A percentile compares a stretch with the other conserved stretches of the same genome.
Conservation (phyloP, 75 land plant species). For the Sequoiadendron giganteum region DNA sequence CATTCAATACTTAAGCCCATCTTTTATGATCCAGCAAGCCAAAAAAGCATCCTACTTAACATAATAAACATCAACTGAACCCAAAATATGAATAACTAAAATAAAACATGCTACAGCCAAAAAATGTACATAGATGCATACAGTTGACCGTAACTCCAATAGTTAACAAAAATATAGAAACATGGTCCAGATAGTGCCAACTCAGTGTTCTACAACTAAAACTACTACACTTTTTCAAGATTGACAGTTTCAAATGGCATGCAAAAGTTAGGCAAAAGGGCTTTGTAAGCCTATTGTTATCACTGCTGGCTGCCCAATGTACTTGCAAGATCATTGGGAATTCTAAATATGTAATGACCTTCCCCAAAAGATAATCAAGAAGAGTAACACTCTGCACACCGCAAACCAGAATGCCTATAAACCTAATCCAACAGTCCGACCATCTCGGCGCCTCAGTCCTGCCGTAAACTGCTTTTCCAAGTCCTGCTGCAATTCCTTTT, state of each 20-base stretch:
- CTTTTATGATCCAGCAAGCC: neutral
- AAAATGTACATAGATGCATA: neutral
- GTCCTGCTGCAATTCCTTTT: constrained; percentile 77
- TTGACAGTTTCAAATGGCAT: neutral
- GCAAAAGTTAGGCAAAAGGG: neutral
- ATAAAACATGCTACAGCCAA: neutral
- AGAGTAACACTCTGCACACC: neutral
- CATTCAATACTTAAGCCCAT: neutral
- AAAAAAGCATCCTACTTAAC: neutral
- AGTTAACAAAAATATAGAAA: neutral
- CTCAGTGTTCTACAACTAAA: neutral
- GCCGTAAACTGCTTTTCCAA: constrained; percentile 97
- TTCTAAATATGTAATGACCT: neutral
- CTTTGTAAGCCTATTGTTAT: neutral
- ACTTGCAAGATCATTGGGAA: neutral
- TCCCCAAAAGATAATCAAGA: neutral
- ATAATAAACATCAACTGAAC: neutral
- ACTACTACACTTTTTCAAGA: neutral
- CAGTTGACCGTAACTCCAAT: neutral
- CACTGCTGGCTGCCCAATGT: neutral
- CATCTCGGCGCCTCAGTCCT: constrained; percentile 92
- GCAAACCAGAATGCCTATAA: constrained; percentile 36
- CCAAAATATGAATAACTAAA: neutral
- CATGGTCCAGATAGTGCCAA: neutral
- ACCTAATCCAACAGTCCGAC: constrained; percentile 96